phyloP scores from a whole-genome alignment of 495 filamentous ascomycete genomes.

The Trichoderma gamsii region DNA sequence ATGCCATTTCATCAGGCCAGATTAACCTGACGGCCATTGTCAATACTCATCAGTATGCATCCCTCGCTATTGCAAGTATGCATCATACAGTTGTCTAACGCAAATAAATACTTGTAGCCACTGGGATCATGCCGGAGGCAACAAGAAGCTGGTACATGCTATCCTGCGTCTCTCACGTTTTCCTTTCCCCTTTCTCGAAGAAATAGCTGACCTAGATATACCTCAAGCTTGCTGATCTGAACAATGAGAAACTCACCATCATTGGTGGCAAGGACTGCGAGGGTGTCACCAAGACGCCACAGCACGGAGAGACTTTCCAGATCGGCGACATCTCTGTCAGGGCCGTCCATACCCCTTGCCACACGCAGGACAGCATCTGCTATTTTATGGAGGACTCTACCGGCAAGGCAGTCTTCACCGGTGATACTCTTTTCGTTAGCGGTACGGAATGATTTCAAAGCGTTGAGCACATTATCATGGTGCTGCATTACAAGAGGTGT shows the following conservation, averaged over 20 bases:
- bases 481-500: background rate
- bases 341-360: conserved; percentile 91
- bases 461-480: too few relatives aligned
- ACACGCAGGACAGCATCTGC: conserved; percentile 98
- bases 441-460: conserved; percentile 44
- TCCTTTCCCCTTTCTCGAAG: conserved; percentile 19
- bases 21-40: conserved; percentile 86
- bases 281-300: conserved; percentile 66
- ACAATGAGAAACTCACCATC: conserved; percentile 52
- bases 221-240: conserved; percentile 60
- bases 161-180: background rate
- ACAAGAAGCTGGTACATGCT: conserved; percentile 63
- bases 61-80: background rate
- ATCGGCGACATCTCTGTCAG: conserved; percentile 83
- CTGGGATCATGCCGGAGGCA: conserved; percentile 92
- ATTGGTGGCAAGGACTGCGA: conserved; percentile 86
- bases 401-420: conserved; percentile 84
- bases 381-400: conserved; percentile 73
- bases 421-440: conserved; percentile 91
- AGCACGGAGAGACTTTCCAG: conserved; percentile 69
- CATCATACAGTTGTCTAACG: background rate
- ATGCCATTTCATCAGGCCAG: conserved; percentile 59
- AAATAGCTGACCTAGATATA: background rate
- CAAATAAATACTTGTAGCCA: conserved; percentile 51
- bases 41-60: conserved; percentile 89